Base-by-base conservation (phyloP, 139 green algal genomes). In the Limnomonas spitsbergensis region DNA sequence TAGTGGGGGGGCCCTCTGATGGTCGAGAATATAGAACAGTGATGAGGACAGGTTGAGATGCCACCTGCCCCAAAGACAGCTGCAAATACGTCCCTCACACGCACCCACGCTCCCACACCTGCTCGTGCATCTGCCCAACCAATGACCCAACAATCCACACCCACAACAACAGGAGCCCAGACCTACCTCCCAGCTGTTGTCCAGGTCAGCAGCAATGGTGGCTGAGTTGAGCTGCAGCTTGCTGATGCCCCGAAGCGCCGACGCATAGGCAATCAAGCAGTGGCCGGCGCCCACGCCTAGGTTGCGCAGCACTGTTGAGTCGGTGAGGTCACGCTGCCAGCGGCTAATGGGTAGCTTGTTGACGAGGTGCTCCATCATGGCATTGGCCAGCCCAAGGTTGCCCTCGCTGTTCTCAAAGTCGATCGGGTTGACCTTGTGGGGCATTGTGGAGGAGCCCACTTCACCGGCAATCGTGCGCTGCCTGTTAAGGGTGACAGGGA, bases 391-490 rank as follows among this genome's bases (percentile, higher is more conserved):
- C 31, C 96, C 96, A 38, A 98, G 82, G 88, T 99, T 99, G 79
- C 96, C 96, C 88, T 99, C 96, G 40, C 80, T 92, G 92, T 99
- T 99, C 83, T 99, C 95, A 91, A 99, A 99, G 89, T 99, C 96
- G 67, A 99, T 99, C 42, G 96, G 96, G 86, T 99, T 99, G 2
- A 97, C 94, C 86, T 98, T 98, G 88, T 98, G 95, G 0, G 95
- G 95, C 95, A 98, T 98, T 37, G 95, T 98, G 40, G 90, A 96
- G 32, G 92, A 97, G 1, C 95, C 95, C 1, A 98, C 92, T 83
- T 97, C 91, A 9, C 92, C 93, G 3, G 87, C 90, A 39, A 94
- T 87, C 6, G 89, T 93, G 47, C 81, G 77, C 83, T 95, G 91
- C 73, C 68, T 75, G 68, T 9, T 27, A n/a, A n/a, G n/a, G n/a